Evolutionary conservation across 148 eudicot species (phyloP), one percentile per base, ranked within the genome.

Genomic region (Chenopodium quinoa): DNA sequence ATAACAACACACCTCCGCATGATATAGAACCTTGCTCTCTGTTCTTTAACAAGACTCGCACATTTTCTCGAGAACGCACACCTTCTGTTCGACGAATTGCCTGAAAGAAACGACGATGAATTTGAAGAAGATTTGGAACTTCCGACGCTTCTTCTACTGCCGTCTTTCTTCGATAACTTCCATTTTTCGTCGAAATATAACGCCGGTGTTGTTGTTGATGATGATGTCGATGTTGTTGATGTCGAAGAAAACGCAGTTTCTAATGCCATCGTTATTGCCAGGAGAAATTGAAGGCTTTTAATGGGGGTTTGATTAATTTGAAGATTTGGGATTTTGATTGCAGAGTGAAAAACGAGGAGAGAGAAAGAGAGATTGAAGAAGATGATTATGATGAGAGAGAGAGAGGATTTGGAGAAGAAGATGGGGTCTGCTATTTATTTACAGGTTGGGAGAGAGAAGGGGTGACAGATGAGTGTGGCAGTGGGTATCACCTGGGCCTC

Each of bases 11-110:
- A 95, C 1, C 97, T 86, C 73, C 94, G 78, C 89, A 95, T 88
- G 85, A 95, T 93, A 82, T 95, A 95, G 62, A 93, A 95, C 67
- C 91, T 88, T 11, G 98, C 97, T 27, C 98, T 88, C 62, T 94
- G 98, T 73, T 94, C 92, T 65, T 91, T 90, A 14, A 93, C 97
- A 22, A 95, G 90, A 44, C 88, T 81, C 0, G 94, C 88, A 65
- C 97, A 95, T 85, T 92, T 95, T 50, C 93, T 88, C 1, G 91
- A 83, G 68, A 92, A 91, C 72, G 92, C 82, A 85, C 93, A 91
- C 79, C 88, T 84, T 74, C 85, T 88, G 83, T 85, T 88, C 54
- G 88, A 80, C 63, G 92, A 81, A 78, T 78, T 83, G 78, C 83
- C 67, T 65, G 89, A 37, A 46, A 46, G 78, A 76, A 84, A 79